These are phyloP conservation scores for Sisymbrium irio DNA, from an alignment of 345 rosid genomes.

Conservation along the genomic window DNA sequence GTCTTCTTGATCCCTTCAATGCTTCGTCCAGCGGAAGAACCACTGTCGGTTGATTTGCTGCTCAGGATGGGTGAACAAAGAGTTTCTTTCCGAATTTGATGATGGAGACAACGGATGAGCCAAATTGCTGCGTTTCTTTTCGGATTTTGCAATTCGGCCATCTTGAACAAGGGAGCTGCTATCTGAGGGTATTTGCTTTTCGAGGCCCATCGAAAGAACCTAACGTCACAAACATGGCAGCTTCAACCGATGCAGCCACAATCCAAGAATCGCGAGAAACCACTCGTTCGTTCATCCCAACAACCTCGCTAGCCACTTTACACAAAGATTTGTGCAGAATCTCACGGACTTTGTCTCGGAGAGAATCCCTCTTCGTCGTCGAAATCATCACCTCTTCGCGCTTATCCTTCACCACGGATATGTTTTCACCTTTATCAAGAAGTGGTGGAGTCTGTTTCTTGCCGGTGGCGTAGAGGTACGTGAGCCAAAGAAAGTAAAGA, in stretches of 20 bases:
- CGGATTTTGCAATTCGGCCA: too few species aligned
- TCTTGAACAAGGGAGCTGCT: too few species aligned
- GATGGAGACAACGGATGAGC: too few species aligned
- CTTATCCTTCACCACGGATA: neutral
- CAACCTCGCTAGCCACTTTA: conserved; percentile 5
- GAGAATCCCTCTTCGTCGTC: neutral
- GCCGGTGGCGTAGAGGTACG: neutral
- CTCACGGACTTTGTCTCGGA: conserved; percentile 20
- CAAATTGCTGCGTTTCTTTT: too few species aligned
- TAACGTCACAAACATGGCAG: neutral
- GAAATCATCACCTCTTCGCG: neutral
- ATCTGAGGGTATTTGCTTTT: conserved; percentile 6
- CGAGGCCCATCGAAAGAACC: neutral
- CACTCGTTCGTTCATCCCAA: conserved; percentile 5
- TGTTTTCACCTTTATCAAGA: too few species aligned
- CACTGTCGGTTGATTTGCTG: too few species aligned
- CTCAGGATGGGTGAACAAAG: too few species aligned
- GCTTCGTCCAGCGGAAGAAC: too few species aligned
- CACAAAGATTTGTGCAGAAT: neutral
- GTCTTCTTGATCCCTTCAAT: too few species aligned
- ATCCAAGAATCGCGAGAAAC: neutral
- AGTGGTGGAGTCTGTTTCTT: neutral
- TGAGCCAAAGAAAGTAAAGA: too few species aligned
- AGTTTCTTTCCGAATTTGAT: too few species aligned
- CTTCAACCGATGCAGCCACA: conserved; percentile 1